Percentiles rank a stretch among this genome's conserved stretches.
These are phyloP conservation scores for bread wheat (Triticum aestivum) DNA, from an alignment of 176 grass and related monocot genomes.

Conservation along the genomic window IWGSC_CS_RefSeq_v2.1 NC_057800.1:699892461-699892960, in stretches of 20 bases:
- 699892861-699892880: neutral
- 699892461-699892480: neutral
- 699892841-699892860: neutral
- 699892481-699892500: neutral
- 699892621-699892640: too few relatives aligned
- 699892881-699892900: neutral
- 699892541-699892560: too few relatives aligned
- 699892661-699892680: neutral
- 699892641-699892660: too few relatives aligned
- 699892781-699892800: too few relatives aligned
- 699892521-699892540: neutral
- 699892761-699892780: too few relatives aligned
- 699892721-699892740: neutral
- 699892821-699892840: too few relatives aligned
- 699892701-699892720: neutral
- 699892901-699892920: neutral
- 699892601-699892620: too few relatives aligned
- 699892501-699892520: neutral
- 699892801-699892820: too few relatives aligned
- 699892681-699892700: neutral
- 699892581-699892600: too few relatives aligned
- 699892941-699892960: neutral
- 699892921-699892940: neutral
- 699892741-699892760: neutral
- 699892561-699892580: too few relatives aligned